A percentile compares a stretch with the other conserved stretches of the same genome.
Evolutionary conservation across 176 grass and related monocot species (phyloP).

Genomic region (Carex cristatella): DNA sequence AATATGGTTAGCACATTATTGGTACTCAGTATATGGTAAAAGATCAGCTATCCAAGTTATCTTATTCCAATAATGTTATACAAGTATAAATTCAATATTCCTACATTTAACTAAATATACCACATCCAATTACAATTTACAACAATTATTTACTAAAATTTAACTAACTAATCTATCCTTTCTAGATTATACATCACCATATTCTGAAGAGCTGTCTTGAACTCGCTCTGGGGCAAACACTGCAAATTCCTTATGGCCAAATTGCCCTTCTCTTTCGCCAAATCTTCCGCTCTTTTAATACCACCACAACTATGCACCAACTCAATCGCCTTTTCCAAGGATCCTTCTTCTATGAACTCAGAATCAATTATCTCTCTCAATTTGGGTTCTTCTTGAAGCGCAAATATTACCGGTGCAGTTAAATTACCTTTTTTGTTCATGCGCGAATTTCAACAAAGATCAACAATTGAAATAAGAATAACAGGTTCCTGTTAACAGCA

Average conservation of each 20-base stretch:
- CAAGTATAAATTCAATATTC: constrained; percentile 20
- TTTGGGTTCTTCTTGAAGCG: constrained; percentile 41
- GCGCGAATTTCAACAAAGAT: too few species aligned
- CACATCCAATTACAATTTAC: constrained; percentile 11
- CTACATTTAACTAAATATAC: constrained; percentile 9
- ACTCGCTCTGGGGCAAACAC: constrained; percentile 57
- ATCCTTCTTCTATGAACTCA: constrained; percentile 60
- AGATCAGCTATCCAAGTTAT: not conserved
- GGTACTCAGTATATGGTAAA: not conserved
- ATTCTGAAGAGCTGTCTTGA: constrained; percentile 61
- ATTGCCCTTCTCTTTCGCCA: constrained; percentile 70
- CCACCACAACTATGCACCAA: constrained; percentile 55
- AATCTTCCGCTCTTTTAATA: constrained; percentile 50
- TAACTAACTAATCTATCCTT: constrained; percentile 55
- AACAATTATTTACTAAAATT: not conserved
- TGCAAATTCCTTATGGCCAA: constrained; percentile 48
- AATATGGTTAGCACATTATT: not conserved
- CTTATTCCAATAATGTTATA: constrained; percentile 21
- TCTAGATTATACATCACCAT: constrained; percentile 83
- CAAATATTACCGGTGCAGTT: constrained; percentile 79
- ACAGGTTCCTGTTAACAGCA: too few species aligned
- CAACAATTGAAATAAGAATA: too few species aligned
- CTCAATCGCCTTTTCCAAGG: constrained; percentile 52
- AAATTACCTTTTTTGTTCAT: constrained; percentile 80
- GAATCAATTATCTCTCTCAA: constrained; percentile 75